Evolutionary conservation across 2,329 filamentous ascomycete genomes (phyloP).

Genomic region (Aspergillus spinulosporus): DNA sequence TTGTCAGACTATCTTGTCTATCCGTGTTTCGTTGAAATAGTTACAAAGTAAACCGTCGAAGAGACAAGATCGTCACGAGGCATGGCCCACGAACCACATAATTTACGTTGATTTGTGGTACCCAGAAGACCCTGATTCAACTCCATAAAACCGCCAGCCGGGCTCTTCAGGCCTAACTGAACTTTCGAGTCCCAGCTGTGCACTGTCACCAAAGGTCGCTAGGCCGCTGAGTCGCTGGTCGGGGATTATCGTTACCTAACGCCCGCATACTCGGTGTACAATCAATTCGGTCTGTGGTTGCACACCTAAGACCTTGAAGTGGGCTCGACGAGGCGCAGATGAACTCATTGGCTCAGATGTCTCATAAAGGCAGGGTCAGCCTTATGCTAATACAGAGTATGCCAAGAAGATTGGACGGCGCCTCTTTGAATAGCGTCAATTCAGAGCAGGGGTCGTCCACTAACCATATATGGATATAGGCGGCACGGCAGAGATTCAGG

Average conservation of each 20-base stretch:
- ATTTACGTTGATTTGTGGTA: conserved; percentile 3
- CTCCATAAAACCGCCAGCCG: not conserved
- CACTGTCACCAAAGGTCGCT: not conserved
- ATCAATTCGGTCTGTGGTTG: not conserved
- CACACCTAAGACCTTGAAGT: not conserved
- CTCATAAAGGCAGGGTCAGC: conserved; percentile 3
- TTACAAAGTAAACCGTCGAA: not conserved
- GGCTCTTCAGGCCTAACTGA: conserved; percentile 2
- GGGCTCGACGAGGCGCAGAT: not conserved
- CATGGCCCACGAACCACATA: not conserved
- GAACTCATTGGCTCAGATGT: conserved; percentile 1
- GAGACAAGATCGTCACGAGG: not conserved
- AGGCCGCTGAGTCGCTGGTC: not conserved
- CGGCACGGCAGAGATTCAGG: not conserved
- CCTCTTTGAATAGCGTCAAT: conserved; percentile 5
- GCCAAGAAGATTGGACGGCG: conserved; percentile 8
- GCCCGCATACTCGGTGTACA: not conserved
- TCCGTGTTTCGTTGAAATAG: not conserved
- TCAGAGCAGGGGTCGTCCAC: not conserved
- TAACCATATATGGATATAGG: conserved; percentile 3
- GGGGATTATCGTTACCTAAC: conserved; percentile 6
- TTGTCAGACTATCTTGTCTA: not conserved
- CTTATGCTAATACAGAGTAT: conserved; percentile 4
- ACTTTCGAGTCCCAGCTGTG: not conserved
- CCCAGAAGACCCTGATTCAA: conserved; percentile 7